These are phyloP conservation scores for Berberis vulgaris DNA, from an alignment of 164 flowering plant species.

Conservation along the genomic window DNA sequence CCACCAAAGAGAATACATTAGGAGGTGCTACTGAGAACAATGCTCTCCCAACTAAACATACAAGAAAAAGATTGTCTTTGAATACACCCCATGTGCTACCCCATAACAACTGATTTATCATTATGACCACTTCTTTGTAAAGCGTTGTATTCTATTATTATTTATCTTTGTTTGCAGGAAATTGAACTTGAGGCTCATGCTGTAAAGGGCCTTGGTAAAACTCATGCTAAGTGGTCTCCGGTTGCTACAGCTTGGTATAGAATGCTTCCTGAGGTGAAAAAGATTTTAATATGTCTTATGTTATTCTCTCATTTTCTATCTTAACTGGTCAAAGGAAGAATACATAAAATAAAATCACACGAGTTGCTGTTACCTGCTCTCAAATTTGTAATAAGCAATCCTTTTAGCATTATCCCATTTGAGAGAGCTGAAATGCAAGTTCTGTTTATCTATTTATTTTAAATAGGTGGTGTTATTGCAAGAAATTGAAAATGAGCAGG, in stretches of 20 bases:
- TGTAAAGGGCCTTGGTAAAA: slow-evolving; percentile 83
- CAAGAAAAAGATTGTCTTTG: no score
- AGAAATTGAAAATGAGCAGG: slow-evolving; percentile 55
- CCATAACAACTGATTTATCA: no score
- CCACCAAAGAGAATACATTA: no score
- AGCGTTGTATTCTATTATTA: no score
- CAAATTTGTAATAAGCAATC: no score
- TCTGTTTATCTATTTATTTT: slow-evolving; percentile 5
- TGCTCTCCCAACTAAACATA: no score
- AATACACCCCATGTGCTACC: no score
- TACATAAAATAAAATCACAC: no score
- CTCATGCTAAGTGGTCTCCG: slow-evolving; percentile 99
- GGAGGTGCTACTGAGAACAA: no score
- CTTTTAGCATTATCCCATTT: no score
- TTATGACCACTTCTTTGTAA: no score
- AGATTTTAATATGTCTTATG: background rate
- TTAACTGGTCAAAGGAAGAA: background rate
- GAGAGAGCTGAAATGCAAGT: background rate
- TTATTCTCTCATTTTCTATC: background rate
- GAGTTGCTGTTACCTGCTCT: no score
- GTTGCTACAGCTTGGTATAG: slow-evolving; percentile 96
- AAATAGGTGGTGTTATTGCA: slow-evolving; percentile 59
- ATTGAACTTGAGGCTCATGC: slow-evolving; percentile 98
- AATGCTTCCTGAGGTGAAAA: slow-evolving; percentile 93
- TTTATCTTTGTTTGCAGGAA: slow-evolving; percentile 33